Conservation (phyloP, 2,329 filamentous ascomycete species). For the Xylariaceae sp. region DNA sequence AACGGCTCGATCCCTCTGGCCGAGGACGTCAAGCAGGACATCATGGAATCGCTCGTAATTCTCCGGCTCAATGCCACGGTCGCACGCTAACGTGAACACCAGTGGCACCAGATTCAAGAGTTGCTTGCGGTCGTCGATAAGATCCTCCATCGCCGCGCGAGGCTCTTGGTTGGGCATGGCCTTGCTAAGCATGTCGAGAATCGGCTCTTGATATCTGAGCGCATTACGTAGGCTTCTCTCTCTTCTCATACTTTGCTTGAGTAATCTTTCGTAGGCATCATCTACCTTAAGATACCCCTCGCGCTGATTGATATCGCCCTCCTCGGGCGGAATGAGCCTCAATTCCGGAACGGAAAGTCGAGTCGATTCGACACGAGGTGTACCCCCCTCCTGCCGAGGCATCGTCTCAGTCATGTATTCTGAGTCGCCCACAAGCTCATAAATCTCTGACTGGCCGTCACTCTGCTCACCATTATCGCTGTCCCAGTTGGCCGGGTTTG, state of each 20-base stretch:
- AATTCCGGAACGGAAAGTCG: slow-evolving; percentile 5
- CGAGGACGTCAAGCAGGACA: too few species aligned
- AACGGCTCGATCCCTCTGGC: too few species aligned
- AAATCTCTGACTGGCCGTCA: background rate
- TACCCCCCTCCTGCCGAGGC: slow-evolving; percentile 3
- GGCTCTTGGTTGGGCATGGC: background rate
- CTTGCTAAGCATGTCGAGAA: slow-evolving; percentile 8
- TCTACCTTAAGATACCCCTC: background rate
- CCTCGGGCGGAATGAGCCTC: slow-evolving; percentile 6
- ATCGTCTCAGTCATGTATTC: slow-evolving; percentile 1
- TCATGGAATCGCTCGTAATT: too few species aligned
- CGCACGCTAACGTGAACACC: slow-evolving; percentile 14
- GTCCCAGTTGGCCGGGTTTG: slow-evolving; percentile 5
- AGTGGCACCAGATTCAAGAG: slow-evolving; percentile 14
- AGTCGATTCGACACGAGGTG: slow-evolving; percentile 1
- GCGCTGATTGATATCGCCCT: slow-evolving; percentile 1
- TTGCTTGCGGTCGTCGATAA: slow-evolving; percentile 14
- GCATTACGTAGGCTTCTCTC: background rate
- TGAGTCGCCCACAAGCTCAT: too few species aligned
- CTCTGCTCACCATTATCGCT: slow-evolving; percentile 1
- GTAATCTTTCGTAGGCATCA: background rate
- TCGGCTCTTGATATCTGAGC: slow-evolving; percentile 6
- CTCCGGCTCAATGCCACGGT: slow-evolving; percentile 10
- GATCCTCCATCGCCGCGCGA: slow-evolving; percentile 6
- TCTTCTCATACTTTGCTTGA: background rate